These are phyloP conservation scores for Gyrodon lividus DNA, from an alignment of 768 basidiomycete species.

Conservation along the genomic window DNA sequence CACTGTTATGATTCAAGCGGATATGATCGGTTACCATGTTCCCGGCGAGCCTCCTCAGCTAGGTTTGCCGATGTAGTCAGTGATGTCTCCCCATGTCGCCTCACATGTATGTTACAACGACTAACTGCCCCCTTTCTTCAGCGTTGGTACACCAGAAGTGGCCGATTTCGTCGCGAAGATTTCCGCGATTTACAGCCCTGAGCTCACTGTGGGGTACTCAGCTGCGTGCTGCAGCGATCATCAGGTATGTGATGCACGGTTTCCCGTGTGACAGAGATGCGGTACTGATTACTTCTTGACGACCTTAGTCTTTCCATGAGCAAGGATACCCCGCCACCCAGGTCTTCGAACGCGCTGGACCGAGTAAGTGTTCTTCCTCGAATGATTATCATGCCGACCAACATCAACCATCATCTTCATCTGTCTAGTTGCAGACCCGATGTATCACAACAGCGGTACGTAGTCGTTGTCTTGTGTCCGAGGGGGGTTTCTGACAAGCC, in stretches of 20 bases:
- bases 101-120: neutral
- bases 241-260: conserved; percentile 45
- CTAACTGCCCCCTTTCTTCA: conserved; percentile 26
- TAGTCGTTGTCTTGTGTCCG: conserved; percentile 6
- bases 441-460: conserved; percentile 83
- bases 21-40: conserved; percentile 87
- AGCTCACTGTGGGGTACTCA: conserved; percentile 68
- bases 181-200: conserved; percentile 78
- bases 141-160: conserved; percentile 78
- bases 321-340: conserved; percentile 86
- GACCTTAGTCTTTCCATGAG: conserved; percentile 65
- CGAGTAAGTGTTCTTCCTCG: conserved; percentile 39
- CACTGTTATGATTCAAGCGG: conserved; percentile 84
- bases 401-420: neutral
- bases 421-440: conserved; percentile 72
- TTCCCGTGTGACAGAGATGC: neutral
- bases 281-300: conserved; percentile 1
- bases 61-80: conserved; percentile 71
- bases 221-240: conserved; percentile 91
- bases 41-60: conserved; percentile 80
- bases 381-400: neutral
- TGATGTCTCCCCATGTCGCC: conserved; percentile 7
- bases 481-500: neutral
- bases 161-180: conserved; percentile 73
- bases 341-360: conserved; percentile 85